Conservation (phyloP, 2,329 filamentous ascomycete genomes). For the Xylariaceae sp. region DNA sequence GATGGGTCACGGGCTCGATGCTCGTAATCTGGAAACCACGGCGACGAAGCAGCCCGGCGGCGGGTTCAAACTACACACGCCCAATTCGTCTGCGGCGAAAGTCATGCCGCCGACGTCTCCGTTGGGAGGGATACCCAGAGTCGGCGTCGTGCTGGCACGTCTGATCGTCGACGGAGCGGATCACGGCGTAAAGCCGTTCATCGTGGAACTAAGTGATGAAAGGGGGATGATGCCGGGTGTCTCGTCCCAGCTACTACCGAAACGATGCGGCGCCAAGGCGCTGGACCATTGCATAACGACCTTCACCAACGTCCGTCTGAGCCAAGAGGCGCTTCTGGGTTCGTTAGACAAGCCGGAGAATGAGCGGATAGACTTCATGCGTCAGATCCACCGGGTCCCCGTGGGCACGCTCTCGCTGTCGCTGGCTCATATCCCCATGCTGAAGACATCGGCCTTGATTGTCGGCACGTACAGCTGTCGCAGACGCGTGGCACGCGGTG, state of each 20-base stretch:
- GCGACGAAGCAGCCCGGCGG: constrained; percentile 33
- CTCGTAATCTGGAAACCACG: constrained; percentile 35
- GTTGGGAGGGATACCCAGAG: constrained; percentile 22
- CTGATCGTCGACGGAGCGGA: constrained; percentile 27
- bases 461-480: constrained; percentile 21
- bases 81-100: constrained; percentile 30
- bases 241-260: constrained; percentile 24
- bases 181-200: constrained; percentile 29
- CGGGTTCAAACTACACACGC: constrained; percentile 25
- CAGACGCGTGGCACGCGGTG: constrained; percentile 11
- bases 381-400: constrained; percentile 25
- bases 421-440: constrained; percentile 16
- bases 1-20: constrained; percentile 36
- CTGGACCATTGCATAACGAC: constrained; percentile 33
- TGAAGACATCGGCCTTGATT: constrained; percentile 19
- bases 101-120: constrained; percentile 27
- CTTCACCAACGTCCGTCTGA: constrained; percentile 31
- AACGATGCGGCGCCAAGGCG: constrained; percentile 27
- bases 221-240: constrained; percentile 28
- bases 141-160: constrained; percentile 33
- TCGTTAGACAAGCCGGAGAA: constrained; percentile 14
- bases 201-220: constrained; percentile 28
- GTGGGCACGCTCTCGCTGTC: constrained; percentile 26
- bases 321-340: constrained; percentile 27
- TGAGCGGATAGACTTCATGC: constrained; percentile 27